Evolutionary conservation across 1,139 yeast genomes (phyloP), one percentile per base, ranked within the genome.

Genomic region (Yamadazyma taylorii): DNA sequence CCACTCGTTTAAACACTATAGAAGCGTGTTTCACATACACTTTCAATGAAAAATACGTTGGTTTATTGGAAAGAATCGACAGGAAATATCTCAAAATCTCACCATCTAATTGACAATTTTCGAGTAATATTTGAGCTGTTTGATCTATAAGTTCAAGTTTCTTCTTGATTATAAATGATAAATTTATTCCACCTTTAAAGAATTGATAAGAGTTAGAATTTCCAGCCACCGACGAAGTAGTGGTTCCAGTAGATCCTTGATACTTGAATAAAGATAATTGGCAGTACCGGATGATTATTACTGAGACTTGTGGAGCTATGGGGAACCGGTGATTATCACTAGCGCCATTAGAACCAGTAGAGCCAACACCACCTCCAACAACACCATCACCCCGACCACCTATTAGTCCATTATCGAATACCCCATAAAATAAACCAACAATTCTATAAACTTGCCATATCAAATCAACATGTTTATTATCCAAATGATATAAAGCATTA

Each of bases 241-340:
- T 26, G 2, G 31, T 31, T 11, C 30, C 32, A 35, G 43, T 43
- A 17, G 42, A 32, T 24, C 41, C 33, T 13, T 33, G 12, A 19
- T 43, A 43, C 29, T 43, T 47, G 34, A 37, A 45, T 19, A 47
- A 23, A 1, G 49, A 41, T 11, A 34, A 39, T 17, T 47, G 51
- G 9, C 43, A 36, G 25, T 36, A 37, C 22, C 36, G 39, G 17
- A 45, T 27, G 3, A 45, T 24, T 3, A 12, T 23, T 7, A 40
- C 31, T 10, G 36, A 35, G 2, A 26, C 22, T 7, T 30, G 19
- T 2, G 37, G 7, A 3, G 43, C 26, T 5, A 47, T 23, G 2
- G 22, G n/a, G 15, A 43, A 42, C 16, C 19, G 13, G 26, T 15
- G 27, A 17, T 26, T n/a, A n/a, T 24, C 5, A 29, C 33, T 3